Base-by-base conservation (phyloP, 768 basidiomycete species). In the Boletales sp. region DNA sequence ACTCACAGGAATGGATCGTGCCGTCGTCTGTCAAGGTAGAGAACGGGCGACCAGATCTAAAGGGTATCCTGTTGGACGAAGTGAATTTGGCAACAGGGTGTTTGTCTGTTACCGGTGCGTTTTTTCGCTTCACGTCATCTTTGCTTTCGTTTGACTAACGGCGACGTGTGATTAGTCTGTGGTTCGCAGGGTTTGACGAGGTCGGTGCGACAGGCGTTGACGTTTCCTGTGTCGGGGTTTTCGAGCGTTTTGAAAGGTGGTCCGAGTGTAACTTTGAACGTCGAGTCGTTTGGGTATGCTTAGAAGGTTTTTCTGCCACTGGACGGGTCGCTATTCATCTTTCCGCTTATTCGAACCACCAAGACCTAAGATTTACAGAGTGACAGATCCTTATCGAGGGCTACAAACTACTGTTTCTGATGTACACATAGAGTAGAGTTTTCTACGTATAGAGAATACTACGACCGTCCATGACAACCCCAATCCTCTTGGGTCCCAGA, bases 51-150 rank as follows among this genome's bases (percentile, higher is more conserved):
- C 78, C 80, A 0, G 72, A 80, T 46, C 35, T 82, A 2, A 45
- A 57, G 8, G 50, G 53, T 0, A 57, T 80, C 2, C 42, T 81
- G 2, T 47, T 56, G 3, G 63, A 67, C 12, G 77, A 80, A 51
- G 68, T 75, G 9, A 56, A 39, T 3, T 51, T 53, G 8, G 64
- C 67, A 8, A 55, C 55, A 3, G 79, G 75, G 8, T 62, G 67
- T 6, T 66, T 80, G 57, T 73, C 75, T 8, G 73, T 82, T 21
- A 77, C 70, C 30, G 80, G 81, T 79, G 49, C 8, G 73, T 66
- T 2, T 8, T 28, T 28, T 28, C 21, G 25, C 25, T 2, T 5
- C 25, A 28, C 25, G 7, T 28, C 7, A 28, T 28, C 13, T 15
- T 28, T 5, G 11, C 17, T 2, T 9, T 13, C 5, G 12, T 5